Base-by-base conservation (phyloP, 192 early-diverging fungal species). In the Backusella parvicylindrica region DNA sequence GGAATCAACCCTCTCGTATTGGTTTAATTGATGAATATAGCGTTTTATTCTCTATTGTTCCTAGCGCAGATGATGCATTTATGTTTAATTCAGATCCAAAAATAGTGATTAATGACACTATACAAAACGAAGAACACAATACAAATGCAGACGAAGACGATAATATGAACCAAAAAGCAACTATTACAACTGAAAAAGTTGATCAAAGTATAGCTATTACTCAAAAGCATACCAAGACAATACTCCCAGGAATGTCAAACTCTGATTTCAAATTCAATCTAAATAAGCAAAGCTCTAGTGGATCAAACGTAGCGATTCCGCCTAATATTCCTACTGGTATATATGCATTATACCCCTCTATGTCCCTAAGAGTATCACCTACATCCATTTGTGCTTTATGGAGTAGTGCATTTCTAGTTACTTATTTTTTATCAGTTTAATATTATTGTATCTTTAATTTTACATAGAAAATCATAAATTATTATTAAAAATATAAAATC, bases 281-380 rank as follows among this genome's bases (percentile, higher is more conserved):
- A 8, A 28, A 26, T 7, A 60, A 12, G 9, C 9, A 60, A 28
- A 9, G 26, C 53, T 26, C 23, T 21, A 60, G 11, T 60, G 26
- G 26, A 60, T 60, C 53, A 60, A 60, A 13, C 8, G 23, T 9
- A 28, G 23, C 23, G 3, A 12, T 60, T 4, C 9, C 53, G 3
- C 53, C 53, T 60, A 60, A 60, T 60, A 60, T 60, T 28, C 53
- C 53, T 60, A 60, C 53, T 60, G 53, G 53, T 60, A 60, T 60
- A 60, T 60, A 60, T 60, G 53, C 53, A 23, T 28, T 60, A 60
- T 60, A 60, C 23, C 53, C 53, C 53, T 60, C 53, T 60, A 5
- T 60, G 13, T 60, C 53, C 23, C 9, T 7, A 23, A 60, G 28
- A 60, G 11, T 60, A 3, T 28, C 12, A 13, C 53, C 53, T 9